Percentiles rank a stretch among this genome's conserved stretches.
These are phyloP conservation scores for Ceratobasidium sp. DNA, from an alignment of 1,284 basidiomycete species.

Conservation along the genomic window DNA sequence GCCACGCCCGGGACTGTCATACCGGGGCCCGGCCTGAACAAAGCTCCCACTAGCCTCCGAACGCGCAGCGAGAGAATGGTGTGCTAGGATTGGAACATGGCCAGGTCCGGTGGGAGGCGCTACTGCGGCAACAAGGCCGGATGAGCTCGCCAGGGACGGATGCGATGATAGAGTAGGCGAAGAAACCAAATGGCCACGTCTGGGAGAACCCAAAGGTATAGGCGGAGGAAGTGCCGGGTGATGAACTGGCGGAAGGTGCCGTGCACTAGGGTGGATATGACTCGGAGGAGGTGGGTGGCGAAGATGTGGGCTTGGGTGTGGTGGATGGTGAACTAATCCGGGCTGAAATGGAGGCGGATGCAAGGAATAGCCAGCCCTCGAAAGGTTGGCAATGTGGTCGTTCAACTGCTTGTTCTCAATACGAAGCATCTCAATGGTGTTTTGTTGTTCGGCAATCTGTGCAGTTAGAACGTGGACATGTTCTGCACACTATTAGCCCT, in stretches of 20 bases:
- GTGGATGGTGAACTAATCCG: slow-evolving; percentile 12
- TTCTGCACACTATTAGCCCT: slow-evolving; percentile 12
- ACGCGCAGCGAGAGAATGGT: background rate
- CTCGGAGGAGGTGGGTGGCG: slow-evolving; percentile 13
- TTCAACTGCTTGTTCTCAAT: slow-evolving; percentile 40
- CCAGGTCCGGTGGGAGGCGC: slow-evolving; percentile 30
- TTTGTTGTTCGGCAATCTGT: slow-evolving; percentile 30
- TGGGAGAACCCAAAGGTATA: slow-evolving; percentile 4
- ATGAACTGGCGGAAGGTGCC: slow-evolving; percentile 29
- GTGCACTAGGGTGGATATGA: slow-evolving; percentile 9
- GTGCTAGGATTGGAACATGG: slow-evolving; percentile 32
- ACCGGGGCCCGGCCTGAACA: background rate
- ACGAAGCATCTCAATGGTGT: slow-evolving; percentile 33
- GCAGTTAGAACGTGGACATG: slow-evolving; percentile 31
- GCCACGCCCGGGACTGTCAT: slow-evolving; percentile 38
- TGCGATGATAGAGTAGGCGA: slow-evolving; percentile 26
- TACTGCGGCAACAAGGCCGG: slow-evolving; percentile 27
- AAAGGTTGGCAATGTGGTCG: slow-evolving; percentile 40
- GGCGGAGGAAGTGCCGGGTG: slow-evolving; percentile 7
- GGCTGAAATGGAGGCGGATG: slow-evolving; percentile 32
- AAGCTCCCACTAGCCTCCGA: slow-evolving; percentile 27
- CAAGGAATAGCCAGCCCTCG: slow-evolving; percentile 31
- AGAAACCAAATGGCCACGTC: background rate
- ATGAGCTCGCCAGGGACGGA: slow-evolving; percentile 23
- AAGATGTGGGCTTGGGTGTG: slow-evolving; percentile 33